Evolutionary conservation across 768 basidiomycete species (phyloP), one percentile per base, ranked within the genome.

Genomic region (Saitozyma podzolica): DNA sequence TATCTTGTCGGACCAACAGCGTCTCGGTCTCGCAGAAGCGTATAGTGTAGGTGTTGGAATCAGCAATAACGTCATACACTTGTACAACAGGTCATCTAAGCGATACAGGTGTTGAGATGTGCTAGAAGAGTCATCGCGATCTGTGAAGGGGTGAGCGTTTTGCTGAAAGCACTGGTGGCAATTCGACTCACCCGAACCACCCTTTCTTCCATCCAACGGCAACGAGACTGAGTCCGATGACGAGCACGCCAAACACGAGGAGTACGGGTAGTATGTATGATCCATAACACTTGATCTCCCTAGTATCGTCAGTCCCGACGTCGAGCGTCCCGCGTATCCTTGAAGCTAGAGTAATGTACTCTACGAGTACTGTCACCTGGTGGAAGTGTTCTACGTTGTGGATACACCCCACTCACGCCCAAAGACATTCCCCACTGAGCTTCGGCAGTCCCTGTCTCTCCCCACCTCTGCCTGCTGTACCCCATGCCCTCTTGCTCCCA

Each of bases 241-340:
- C 74, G 56, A 73, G 39, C 7, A 76, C 72, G 1, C 72, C 72
- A 65, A 76, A 76, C n/a, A 76, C 59, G 42, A 72, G 40, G 9
- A 73, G 52, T 8, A 63, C 63, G 13, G 74, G 72, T 19, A 76
- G 45, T 50, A 76, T 76, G 56, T 76, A 76, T 4, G 59, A 64
- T 14, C 74, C 72, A 60, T 76, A 73, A 50, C 74, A 76, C 56
- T 76, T 76, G 67, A 73, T 73, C 58, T 76, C 74, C 19, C 74
- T 76, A 42, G 40, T 40, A 20, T 10, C 17, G 42, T 63, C 58
- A 64, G 57, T 54, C 16, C 9, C 3, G 9, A 50, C 41, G 40
- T 52, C 42, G 11, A 40, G 39, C 45, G 39, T 37, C 9, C n/a
- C 13, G 4, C 16, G 6, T n/a, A 19, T 19, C 9, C 14, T 7